A percentile compares a stretch with the other conserved stretches of the same genome.
These are phyloP conservation scores for Amniculicola lignicola DNA, from an alignment of 495 filamentous ascomycete genomes.

Conservation along the genomic window DNA sequence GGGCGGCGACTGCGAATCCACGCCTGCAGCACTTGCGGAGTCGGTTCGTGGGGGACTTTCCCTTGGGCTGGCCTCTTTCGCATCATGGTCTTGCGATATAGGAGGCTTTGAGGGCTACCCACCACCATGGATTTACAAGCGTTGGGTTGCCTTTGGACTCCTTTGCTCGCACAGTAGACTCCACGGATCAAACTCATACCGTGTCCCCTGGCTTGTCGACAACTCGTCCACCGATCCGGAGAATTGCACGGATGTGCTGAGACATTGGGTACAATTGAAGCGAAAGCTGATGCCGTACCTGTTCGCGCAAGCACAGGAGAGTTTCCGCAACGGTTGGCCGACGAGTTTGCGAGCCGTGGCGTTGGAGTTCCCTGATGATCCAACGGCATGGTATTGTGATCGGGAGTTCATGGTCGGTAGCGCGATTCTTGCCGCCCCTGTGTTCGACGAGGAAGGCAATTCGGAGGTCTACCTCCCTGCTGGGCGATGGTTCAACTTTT, in stretches of 20 bases:
- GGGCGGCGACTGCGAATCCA: constrained; percentile 70
- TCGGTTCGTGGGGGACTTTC: constrained; percentile 65
- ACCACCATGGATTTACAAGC: constrained; percentile 67
- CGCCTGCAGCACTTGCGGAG: constrained; percentile 70
- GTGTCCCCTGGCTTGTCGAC: constrained; percentile 70
- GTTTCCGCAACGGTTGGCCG: constrained; percentile 37
- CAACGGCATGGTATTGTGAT: constrained; percentile 35
- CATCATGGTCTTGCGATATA: constrained; percentile 70
- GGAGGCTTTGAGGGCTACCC: constrained; percentile 71
- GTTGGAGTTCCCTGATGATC: constrained; percentile 39
- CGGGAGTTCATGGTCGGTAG: constrained; percentile 39
- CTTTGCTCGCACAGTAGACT: constrained; percentile 65
- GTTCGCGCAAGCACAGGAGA: constrained; percentile 34
- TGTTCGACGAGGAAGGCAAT: constrained; percentile 35
- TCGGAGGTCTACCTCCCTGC: constrained; percentile 81
- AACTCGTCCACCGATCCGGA: constrained; percentile 36
- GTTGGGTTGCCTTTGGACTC: constrained; percentile 71
- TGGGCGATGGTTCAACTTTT: constrained; percentile 75
- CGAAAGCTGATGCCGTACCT: constrained; percentile 39
- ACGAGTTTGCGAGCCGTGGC: constrained; percentile 35
- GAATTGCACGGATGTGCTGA: constrained; percentile 34
- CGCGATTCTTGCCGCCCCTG: constrained; percentile 35
- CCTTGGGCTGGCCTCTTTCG: constrained; percentile 62
- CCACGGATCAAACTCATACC: constrained; percentile 64
- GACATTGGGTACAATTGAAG: constrained; percentile 35